Percentiles rank a stretch among this genome's conserved stretches.
These are phyloP conservation scores for Entomortierella chlamydospora DNA, from an alignment of 192 early-diverging fungal species.

Conservation along the genomic window DNA sequence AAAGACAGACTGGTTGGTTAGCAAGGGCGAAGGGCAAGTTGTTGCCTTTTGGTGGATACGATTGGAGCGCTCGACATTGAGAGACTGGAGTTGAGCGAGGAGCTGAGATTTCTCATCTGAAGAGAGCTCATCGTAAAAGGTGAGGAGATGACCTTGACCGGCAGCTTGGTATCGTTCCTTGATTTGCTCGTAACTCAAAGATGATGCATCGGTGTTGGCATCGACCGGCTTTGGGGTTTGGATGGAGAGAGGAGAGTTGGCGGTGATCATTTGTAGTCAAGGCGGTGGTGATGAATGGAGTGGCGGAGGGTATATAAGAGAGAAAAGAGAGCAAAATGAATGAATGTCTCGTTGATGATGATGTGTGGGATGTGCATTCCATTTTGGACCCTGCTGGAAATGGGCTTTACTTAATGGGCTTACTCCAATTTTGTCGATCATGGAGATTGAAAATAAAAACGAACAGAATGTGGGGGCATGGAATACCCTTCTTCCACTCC, in stretches of 20 bases:
- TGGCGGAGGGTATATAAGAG: background rate
- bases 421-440: too few relatives aligned
- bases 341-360: background rate
- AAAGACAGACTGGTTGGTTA: slow-evolving; percentile 35
- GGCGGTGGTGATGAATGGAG: background rate
- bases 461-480: too few relatives aligned
- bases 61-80: slow-evolving; percentile 88
- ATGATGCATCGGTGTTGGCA: slow-evolving; percentile 21
- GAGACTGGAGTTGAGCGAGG: slow-evolving; percentile 70
- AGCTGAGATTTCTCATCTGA: slow-evolving; percentile 67
- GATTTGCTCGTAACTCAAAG: slow-evolving; percentile 56
- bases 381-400: too few relatives aligned
- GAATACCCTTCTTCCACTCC: too few relatives aligned
- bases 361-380: background rate
- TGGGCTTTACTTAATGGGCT: too few relatives aligned
- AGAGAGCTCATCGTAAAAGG: slow-evolving; percentile 78
- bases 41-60: slow-evolving; percentile 85
- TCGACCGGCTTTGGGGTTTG: slow-evolving; percentile 44
- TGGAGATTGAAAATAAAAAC: too few relatives aligned
- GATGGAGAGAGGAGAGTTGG: slow-evolving; percentile 32
- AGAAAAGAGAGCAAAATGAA: background rate
- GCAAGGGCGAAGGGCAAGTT: slow-evolving; percentile 57
- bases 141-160: slow-evolving; percentile 91
- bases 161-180: slow-evolving; percentile 73
- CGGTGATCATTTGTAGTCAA: slow-evolving; percentile 31